These are phyloP conservation scores for Podila verticillata DNA, from an alignment of 192 early-diverging fungal genomes.

Conservation along the genomic window DNA sequence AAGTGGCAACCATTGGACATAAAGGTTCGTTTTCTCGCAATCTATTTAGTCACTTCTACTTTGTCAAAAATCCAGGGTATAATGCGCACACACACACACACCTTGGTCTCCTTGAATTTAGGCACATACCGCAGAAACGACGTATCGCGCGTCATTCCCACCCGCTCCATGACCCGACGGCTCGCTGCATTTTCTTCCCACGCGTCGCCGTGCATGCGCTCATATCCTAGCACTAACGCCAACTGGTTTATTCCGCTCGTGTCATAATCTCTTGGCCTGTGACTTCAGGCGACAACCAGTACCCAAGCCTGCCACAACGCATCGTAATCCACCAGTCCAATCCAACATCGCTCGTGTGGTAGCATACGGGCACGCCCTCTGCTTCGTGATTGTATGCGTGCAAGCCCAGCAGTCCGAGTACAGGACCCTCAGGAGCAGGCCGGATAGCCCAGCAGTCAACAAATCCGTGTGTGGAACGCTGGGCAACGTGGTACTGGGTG, in stretches of 20 bases:
- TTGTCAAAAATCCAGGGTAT: too few relatives aligned
- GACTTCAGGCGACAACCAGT: constrained; percentile 14
- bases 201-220: constrained; percentile 8
- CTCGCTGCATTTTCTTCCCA: constrained; percentile 5
- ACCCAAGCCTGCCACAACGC: constrained; percentile 7
- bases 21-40: too few relatives aligned
- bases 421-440: not conserved
- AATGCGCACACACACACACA: constrained; percentile 12
- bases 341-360: not conserved
- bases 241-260: not conserved
- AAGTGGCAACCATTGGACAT: too few relatives aligned
- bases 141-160: not conserved
- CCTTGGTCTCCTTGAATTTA: constrained; percentile 6
- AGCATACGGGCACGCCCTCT: not conserved
- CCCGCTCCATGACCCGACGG: constrained; percentile 1
- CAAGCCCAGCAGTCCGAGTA: constrained; percentile 28
- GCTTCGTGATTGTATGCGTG: constrained; percentile 17
- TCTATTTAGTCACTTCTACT: too few relatives aligned
- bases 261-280: constrained; percentile 7
- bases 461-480: not conserved
- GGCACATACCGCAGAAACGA: not conserved
- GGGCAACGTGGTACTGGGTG: not conserved
- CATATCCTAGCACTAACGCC: not conserved
- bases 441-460: constrained; percentile 28
- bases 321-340: not conserved